phyloP scores from a whole-genome alignment of 2,329 filamentous ascomycete species.

The Conoideocrella luteorostrata region DNA sequence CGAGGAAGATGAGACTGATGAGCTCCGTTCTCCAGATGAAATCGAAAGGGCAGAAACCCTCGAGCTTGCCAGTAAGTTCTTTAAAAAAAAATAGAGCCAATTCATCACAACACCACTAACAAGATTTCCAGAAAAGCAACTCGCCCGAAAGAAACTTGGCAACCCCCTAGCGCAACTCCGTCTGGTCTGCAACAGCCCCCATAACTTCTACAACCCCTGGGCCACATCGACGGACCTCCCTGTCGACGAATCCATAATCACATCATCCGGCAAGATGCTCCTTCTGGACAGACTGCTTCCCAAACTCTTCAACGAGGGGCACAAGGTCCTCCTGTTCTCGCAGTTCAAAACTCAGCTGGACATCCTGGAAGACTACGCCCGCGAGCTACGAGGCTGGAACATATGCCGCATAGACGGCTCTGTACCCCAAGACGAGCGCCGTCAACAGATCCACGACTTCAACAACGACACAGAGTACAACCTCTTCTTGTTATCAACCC shows the following conservation, averaged over 20 bases:
- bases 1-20: constrained; percentile 29
- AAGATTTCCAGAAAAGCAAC: constrained; percentile 59
- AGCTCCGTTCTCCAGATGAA: constrained; percentile 47
- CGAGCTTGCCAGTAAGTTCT: constrained; percentile 63
- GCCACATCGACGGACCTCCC: constrained; percentile 48
- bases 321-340: constrained; percentile 93
- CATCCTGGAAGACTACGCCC: constrained; percentile 79
- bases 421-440: constrained; percentile 67
- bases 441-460: constrained; percentile 66
- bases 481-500: constrained; percentile 81
- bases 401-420: constrained; percentile 87
- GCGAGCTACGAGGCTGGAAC: constrained; percentile 68
- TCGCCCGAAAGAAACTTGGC: constrained; percentile 84
- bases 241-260: constrained; percentile 76
- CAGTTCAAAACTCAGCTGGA: constrained; percentile 95
- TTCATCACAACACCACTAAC: no score
- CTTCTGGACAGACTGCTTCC: constrained; percentile 82
- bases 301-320: constrained; percentile 62
- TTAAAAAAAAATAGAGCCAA: no score
- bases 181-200: constrained; percentile 85
- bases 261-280: constrained; percentile 90
- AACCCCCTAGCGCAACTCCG: constrained; percentile 91
- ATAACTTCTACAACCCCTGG: constrained; percentile 97
- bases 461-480: constrained; percentile 59
- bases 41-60: constrained; percentile 60